phyloP scores from a whole-genome alignment of 2,329 filamentous ascomycete genomes.

The Arthrobotrys iridis region DNA sequence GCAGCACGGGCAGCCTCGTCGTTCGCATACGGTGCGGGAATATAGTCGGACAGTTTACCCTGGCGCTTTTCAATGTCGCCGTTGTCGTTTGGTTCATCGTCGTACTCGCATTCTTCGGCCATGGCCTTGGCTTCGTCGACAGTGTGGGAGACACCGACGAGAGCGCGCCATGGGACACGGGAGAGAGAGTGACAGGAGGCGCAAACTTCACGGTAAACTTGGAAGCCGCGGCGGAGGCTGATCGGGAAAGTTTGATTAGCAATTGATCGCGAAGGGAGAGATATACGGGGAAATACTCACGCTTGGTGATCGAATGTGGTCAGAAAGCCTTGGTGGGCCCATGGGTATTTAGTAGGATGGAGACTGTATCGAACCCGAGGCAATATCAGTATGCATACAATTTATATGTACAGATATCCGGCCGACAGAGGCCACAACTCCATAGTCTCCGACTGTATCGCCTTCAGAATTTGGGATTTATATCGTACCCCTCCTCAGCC shows the following conservation, averaged over 20 bases:
- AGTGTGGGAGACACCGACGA: slow-evolving; percentile 91
- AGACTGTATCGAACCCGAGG: slow-evolving; percentile 71
- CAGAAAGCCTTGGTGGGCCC: slow-evolving; percentile 89
- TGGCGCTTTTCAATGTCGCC: slow-evolving; percentile 98
- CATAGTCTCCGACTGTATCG: slow-evolving; percentile 29
- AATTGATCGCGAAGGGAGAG: background rate
- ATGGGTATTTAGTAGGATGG: slow-evolving; percentile 90
- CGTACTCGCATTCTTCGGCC: slow-evolving; percentile 98
- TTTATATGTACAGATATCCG: slow-evolving; percentile 55
- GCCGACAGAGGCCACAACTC: slow-evolving; percentile 44
- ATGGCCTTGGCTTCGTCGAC: slow-evolving; percentile 97
- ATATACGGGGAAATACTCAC: slow-evolving; percentile 69
- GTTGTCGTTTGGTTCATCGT: slow-evolving; percentile 96
- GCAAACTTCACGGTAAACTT: slow-evolving; percentile 99
- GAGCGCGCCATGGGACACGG: slow-evolving; percentile 89
- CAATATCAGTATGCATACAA: slow-evolving; percentile 52
- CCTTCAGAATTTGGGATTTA: background rate
- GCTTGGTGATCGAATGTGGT: slow-evolving; percentile 98
- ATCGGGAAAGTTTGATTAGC: background rate
- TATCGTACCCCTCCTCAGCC: slow-evolving; percentile 95
- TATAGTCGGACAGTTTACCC: slow-evolving; percentile 98
- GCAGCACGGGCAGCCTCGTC: slow-evolving; percentile 97
- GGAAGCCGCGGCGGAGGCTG: slow-evolving; percentile 97
- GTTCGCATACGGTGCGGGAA: slow-evolving; percentile 96
- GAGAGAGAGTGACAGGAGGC: slow-evolving; percentile 95